Evolutionary conservation across 768 basidiomycete genomes (phyloP), one percentile per base, ranked within the genome.

Genomic region (Chalciporus piperatus): DNA sequence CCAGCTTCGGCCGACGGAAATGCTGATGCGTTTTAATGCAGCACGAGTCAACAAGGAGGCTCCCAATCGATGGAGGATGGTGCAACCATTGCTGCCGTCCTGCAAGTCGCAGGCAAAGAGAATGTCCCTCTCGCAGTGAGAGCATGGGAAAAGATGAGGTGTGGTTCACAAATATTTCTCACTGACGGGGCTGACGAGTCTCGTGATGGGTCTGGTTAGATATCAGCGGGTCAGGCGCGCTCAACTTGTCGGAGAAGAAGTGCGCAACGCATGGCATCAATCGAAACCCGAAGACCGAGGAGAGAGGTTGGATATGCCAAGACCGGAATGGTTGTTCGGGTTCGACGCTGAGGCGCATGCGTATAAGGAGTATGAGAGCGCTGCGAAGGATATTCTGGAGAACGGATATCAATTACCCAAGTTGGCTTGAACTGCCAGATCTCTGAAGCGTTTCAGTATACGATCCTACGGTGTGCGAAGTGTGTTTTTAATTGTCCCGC

Each of bases 51-150:
- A 2, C 68, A 73, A 56, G 74, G 74, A 3, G 75, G 73, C 2
- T 67, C 74, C 1, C 72, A 72, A 47, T 73, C 73, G 0, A 65
- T 72, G 25, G 72, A 76, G 49, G 73, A 74, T 52, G 72, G 59
- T 9, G 62, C 65, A 0, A 69, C 70, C 1, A 54, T 76, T 14
- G 68, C 65, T 2, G 57, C 68, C 13, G 58, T 70, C 4, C 54
- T 76, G 33, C n/a, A 25, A 14, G 40, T 53, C 16, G 48, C 41
- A 37, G 25, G 41, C 4, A 53, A 50, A 30, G 52, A 50, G 40
- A 23, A 44, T 9, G 19, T 44, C 22, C 19, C 13, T 25, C 20
- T 53, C 32, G 40, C 30, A 17, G 51, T 40, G 8, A 48, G 33
- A 37, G 6, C 20, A 47, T 37, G 38, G 47, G 51, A 58, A 37